Base-by-base conservation (phyloP, 805 yeast species). In the Isabelozyma heimii region DNA sequence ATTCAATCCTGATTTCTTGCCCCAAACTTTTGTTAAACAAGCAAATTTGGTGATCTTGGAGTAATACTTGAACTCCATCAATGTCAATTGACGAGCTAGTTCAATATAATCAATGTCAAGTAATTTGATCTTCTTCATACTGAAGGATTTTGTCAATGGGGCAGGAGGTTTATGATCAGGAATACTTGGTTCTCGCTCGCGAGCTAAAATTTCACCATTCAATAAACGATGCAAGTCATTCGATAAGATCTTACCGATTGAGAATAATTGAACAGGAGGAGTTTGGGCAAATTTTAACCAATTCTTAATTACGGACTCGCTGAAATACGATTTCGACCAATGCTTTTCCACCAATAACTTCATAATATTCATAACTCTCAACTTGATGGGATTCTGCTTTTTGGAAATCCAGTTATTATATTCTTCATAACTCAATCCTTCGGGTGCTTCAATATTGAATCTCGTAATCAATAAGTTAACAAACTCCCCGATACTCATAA, bases 341-440 rank as follows among this genome's bases (percentile, higher is more conserved):
- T 83, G 85, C 50, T 79, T 80, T 42, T 84, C 84, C 24, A 89
- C 72, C 58, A 91, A 75, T 13, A 81, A 68, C 56, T 80, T 82
- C 81, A 91, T 79, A 24, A 86, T 75, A 51, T 82, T 81, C 50
- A 87, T 73, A 8, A 87, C 87, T 49, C 89, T 75, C 20, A 78
- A 58, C 47, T 90, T 80, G 30, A 87, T 84, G 1, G 89, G 89
- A 49, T 72, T 74, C 50, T 85, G 82, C 59, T 89, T 89, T 59
- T 79, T 80, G 40, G 82, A 81, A 8, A 83, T 75, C 97, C 97
- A 90, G 8, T 76, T 67, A 42, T 82, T 81, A 63, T 87, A 89
- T 59, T 89, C 96, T 52, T 87, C 95, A 60, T 83, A 88, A 50
- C 88, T 82, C 51, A 92, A 68, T 0, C 95, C 96, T 59, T 89